Conservation (phyloP, 2,329 filamentous ascomycete species). For the Verticillium longisporum region DNA sequence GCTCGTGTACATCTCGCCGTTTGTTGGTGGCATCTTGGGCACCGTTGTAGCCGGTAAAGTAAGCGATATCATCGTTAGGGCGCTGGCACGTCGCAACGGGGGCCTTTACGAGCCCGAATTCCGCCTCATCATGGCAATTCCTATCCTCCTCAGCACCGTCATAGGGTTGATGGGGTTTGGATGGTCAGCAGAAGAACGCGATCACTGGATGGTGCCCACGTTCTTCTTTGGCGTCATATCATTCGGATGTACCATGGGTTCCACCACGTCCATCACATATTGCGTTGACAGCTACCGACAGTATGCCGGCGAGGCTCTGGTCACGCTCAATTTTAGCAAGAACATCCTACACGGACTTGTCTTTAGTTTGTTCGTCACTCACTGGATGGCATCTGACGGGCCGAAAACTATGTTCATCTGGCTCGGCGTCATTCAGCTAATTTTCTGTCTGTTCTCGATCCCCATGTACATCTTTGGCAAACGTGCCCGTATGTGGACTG, state of each 20-base stretch:
- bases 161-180: conserved; percentile 92
- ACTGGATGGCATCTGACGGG: conserved; percentile 73
- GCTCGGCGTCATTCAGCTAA: conserved; percentile 79
- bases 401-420: conserved; percentile 73
- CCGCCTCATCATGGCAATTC: conserved; percentile 78
- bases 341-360: conserved; percentile 88
- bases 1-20: conserved; percentile 83
- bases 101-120: conserved; percentile 85
- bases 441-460: conserved; percentile 65
- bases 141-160: conserved; percentile 69
- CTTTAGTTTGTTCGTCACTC: conserved; percentile 81
- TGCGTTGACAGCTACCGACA: conserved; percentile 89
- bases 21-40: conserved; percentile 82
- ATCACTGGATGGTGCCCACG: conserved; percentile 87
- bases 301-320: conserved; percentile 88
- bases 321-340: conserved; percentile 91
- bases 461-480: conserved; percentile 96
- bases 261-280: conserved; percentile 88
- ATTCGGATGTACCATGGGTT: conserved; percentile 85
- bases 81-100: conserved; percentile 79
- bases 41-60: conserved; percentile 85
- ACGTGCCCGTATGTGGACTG: conserved; percentile 88
- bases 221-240: conserved; percentile 88
- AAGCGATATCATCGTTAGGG: conserved; percentile 76
- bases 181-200: conserved; percentile 72